Evolutionary conservation across 1,139 yeast genomes (phyloP).

Genomic region (Diutina siamensis): DNA sequence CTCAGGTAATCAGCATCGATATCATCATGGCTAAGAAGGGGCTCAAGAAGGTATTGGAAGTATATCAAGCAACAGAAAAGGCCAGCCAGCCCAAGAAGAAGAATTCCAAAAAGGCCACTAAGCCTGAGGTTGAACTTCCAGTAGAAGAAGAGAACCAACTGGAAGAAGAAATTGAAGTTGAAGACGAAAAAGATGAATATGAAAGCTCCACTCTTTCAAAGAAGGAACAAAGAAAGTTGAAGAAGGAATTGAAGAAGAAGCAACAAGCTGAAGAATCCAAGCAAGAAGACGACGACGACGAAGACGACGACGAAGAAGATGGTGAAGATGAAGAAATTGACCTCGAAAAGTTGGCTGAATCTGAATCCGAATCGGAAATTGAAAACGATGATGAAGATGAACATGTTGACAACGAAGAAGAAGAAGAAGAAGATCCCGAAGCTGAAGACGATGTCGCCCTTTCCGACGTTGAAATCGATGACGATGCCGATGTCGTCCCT

Average conservation of each 20-base stretch:
- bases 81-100: constrained; percentile 6
- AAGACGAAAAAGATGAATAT: not conserved
- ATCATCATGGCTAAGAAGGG: constrained; percentile 11
- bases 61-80: constrained; percentile 9
- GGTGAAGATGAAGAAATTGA: constrained; percentile 20
- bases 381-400: constrained; percentile 24
- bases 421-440: constrained; percentile 18
- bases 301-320: constrained; percentile 27
- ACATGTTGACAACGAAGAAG: constrained; percentile 18
- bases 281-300: constrained; percentile 17
- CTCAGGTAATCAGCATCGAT: not conserved
- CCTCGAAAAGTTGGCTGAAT: constrained; percentile 14
- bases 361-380: constrained; percentile 32
- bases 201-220: constrained; percentile 26
- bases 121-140: constrained; percentile 8
- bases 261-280: constrained; percentile 14
- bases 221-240: constrained; percentile 53
- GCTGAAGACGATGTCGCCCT: constrained; percentile 55
- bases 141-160: constrained; percentile 8
- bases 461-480: constrained; percentile 71
- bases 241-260: constrained; percentile 25
- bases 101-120: constrained; percentile 6
- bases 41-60: constrained; percentile 10
- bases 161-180: constrained; percentile 1
- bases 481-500: constrained; percentile 84